Evolutionary conservation across 23 red algal genomes (phyloP).

Genomic region (Chondrus crispus): DNA sequence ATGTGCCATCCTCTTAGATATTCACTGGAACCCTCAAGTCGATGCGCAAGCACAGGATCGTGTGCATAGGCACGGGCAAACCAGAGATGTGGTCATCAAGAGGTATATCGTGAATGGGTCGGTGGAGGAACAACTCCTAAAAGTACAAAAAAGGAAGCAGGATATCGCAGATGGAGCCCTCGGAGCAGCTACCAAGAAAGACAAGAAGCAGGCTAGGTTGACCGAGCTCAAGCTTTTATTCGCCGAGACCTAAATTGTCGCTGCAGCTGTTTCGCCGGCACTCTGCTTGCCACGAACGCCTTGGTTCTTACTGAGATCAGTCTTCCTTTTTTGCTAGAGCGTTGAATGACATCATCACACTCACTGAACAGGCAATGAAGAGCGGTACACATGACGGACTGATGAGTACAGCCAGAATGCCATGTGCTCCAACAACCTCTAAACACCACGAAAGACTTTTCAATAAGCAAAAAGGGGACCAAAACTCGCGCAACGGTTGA

Average conservation of each 20-base stretch:
- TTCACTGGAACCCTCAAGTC: constrained; percentile 88
- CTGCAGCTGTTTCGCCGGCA: too few species aligned
- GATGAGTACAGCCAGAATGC: neutral
- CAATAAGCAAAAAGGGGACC: constrained; percentile 9
- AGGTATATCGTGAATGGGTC: constrained; percentile 60
- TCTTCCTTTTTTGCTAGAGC: too few species aligned
- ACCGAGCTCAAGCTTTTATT: constrained; percentile 60
- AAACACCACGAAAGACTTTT: constrained; percentile 15
- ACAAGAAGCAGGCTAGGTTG: constrained; percentile 49
- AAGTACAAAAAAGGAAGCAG: constrained; percentile 79
- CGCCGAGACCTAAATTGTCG: neutral
- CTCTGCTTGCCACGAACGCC: too few species aligned
- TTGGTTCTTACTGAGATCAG: too few species aligned
- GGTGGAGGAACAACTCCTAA: constrained; percentile 73
- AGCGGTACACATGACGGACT: constrained; percentile 48
- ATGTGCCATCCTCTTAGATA: constrained; percentile 76
- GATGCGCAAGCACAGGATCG: constrained; percentile 88
- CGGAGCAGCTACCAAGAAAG: constrained; percentile 44
- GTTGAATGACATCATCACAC: neutral
- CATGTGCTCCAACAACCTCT: constrained; percentile 40
- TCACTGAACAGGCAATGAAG: neutral
- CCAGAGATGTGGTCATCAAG: constrained; percentile 49
- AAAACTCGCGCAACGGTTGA: too few species aligned
- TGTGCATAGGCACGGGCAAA: constrained; percentile 82
- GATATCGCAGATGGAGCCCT: constrained; percentile 68